A percentile compares a stretch with the other conserved stretches of the same genome.
These are phyloP conservation scores for Candida gorgasii DNA, from an alignment of 805 yeast genomes.

Conservation along the genomic window DNA sequence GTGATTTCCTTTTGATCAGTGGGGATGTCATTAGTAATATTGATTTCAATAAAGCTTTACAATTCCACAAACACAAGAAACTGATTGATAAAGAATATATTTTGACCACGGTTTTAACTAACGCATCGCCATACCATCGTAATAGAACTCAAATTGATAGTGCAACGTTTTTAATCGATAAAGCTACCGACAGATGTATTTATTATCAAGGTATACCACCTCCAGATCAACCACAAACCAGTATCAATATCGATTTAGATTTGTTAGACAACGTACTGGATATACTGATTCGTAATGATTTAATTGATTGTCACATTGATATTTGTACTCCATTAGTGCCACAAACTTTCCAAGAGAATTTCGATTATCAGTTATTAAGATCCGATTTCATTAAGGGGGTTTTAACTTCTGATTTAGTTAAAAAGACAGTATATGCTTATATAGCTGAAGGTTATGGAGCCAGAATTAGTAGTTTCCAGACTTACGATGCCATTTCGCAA, in stretches of 20 bases:
- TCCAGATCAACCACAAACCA: conserved; percentile 32
- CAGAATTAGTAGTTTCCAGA: conserved; percentile 92
- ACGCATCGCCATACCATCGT: conserved; percentile 81
- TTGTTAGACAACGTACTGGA: conserved; percentile 68
- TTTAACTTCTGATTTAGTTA: conserved; percentile 82
- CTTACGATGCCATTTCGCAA: conserved; percentile 88
- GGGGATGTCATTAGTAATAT: conserved; percentile 97
- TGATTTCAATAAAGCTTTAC: conserved; percentile 71
- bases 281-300: conserved; percentile 81
- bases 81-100: conserved; percentile 84
- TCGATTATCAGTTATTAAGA: conserved; percentile 87
- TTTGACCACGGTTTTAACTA: conserved; percentile 88
- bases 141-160: conserved; percentile 80
- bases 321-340: conserved; percentile 95
- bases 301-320: conserved; percentile 95
- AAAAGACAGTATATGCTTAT: conserved; percentile 88
- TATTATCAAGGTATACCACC: conserved; percentile 81
- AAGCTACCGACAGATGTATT: conserved; percentile 70
- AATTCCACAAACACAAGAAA: conserved; percentile 70
- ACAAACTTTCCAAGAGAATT: conserved; percentile 92
- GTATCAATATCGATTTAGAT: conserved; percentile 77
- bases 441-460: conserved; percentile 82
- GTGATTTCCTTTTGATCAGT: conserved; percentile 85
- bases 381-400: conserved; percentile 90
- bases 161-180: conserved; percentile 81